Base-by-base conservation (phyloP, 768 basidiomycete genomes). In the Harrya chromipes region DNA sequence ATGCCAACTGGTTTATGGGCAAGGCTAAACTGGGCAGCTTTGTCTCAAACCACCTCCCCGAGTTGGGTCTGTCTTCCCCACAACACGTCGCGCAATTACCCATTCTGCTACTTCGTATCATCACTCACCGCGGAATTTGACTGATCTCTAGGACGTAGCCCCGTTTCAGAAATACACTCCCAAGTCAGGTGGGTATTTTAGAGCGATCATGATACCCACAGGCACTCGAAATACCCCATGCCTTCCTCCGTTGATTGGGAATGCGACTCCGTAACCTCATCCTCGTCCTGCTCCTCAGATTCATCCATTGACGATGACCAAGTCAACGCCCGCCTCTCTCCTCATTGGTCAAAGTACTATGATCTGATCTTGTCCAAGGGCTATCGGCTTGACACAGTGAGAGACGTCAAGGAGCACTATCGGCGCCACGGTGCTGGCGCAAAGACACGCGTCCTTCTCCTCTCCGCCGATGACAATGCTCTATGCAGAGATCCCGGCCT, bases 401-500 rank as follows among this genome's bases (percentile, higher is more conserved):
- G 75, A 42, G 85, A 87, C 56, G 87, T 84, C 23, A 82, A 77
- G 63, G 72, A 75, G 16, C 78, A 76, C 55, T 87, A 87, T 59
- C 71, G 65, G 37, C 61, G 52, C 17, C 66, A 66, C 35, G 67
- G 60, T n/a, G 40, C 23, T 37, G 46, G 19, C 49, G 20, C 29
- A 56, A 62, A 64, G 45, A 54, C 54, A 27, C n/a, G 50, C 37
- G 14, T 46, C 35, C 23, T 45, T 36, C 53, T 65, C 46, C 50
- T 61, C 27, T 64, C 70, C 14, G 72, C 57, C 44, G 76, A 78
- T 58, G 81, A 87, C 43, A 74, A 77, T 54, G 80, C 77, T 4
- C 71, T 90, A 8, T 89, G 84, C 66, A 83, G 77, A 43, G 87
- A 90, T 58, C 75, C 80, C 27, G 85, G 87, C 36, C 67, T 89